Percentiles rank a stretch among this genome's conserved stretches.
phyloP scores from a whole-genome alignment of 306 rosid genomes.

The Prunus padus region DNA sequence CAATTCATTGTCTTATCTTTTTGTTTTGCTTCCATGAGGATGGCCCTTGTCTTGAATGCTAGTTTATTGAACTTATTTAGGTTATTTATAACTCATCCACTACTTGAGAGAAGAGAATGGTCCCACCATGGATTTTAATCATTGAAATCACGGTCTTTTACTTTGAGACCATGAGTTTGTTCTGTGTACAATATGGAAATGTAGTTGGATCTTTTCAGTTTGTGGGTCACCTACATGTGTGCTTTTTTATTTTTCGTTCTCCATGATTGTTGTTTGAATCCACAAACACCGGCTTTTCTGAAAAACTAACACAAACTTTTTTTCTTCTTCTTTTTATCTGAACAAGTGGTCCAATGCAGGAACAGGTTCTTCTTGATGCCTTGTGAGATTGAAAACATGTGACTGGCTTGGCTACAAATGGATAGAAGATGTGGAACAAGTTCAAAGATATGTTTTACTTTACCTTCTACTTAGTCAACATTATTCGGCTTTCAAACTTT shows the following conservation, averaged over 20 bases:
- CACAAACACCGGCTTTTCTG: slow-evolving; percentile 18
- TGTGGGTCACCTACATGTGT: slow-evolving; percentile 38
- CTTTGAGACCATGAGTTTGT: slow-evolving; percentile 22
- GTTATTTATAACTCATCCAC: slow-evolving; percentile 5
- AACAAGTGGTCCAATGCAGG: slow-evolving; percentile 11
- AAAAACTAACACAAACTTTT: neutral
- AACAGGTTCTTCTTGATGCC: neutral
- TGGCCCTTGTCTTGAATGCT: slow-evolving; percentile 12
- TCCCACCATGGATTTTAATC: slow-evolving; percentile 33
- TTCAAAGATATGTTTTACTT: slow-evolving; percentile 3
- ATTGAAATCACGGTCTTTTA: slow-evolving; percentile 25
- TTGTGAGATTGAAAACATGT: slow-evolving; percentile 7
- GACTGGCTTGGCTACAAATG: neutral
- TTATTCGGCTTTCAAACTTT: neutral
- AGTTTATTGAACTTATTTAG: slow-evolving; percentile 19
- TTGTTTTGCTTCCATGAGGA: slow-evolving; percentile 10
- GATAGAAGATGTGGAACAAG: slow-evolving; percentile 7
- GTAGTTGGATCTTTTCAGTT: slow-evolving; percentile 25
- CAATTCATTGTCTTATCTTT: neutral
- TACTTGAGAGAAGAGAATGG: slow-evolving; percentile 28
- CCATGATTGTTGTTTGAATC: slow-evolving; percentile 31
- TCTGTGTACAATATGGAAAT: slow-evolving; percentile 25
- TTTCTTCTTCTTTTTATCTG: neutral
- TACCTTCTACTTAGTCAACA: neutral
- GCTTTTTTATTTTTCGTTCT: slow-evolving; percentile 20